phyloP scores from a whole-genome alignment of 2,329 filamentous ascomycete species.

The Hymenoscyphus scutula region DNA sequence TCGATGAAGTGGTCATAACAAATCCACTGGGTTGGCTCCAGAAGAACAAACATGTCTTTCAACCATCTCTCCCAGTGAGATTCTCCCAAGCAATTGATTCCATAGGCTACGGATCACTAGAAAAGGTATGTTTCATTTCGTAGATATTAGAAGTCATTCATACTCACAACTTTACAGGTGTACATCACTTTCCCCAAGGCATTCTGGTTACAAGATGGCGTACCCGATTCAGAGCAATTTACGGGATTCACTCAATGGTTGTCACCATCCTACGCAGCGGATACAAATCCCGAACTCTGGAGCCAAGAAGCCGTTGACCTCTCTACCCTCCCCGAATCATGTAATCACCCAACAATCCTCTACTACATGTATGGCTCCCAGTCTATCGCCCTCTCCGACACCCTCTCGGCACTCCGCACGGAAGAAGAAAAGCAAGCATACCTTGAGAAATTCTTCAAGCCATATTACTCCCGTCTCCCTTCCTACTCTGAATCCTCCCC shows the following conservation, averaged over 20 bases:
- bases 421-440: slow-evolving; percentile 32
- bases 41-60: slow-evolving; percentile 41
- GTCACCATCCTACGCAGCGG: slow-evolving; percentile 52
- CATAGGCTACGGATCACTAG: slow-evolving; percentile 48
- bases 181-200: slow-evolving; percentile 57
- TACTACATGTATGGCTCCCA: slow-evolving; percentile 58
- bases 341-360: slow-evolving; percentile 62
- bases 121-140: slow-evolving; percentile 44
- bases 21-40: slow-evolving; percentile 51
- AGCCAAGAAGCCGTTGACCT: slow-evolving; percentile 62
- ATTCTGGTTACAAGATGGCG: slow-evolving; percentile 51
- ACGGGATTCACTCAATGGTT: slow-evolving; percentile 59
- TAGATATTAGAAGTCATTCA: not conserved
- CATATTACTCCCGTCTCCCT: slow-evolving; percentile 64
- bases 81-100: slow-evolving; percentile 46
- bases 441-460: slow-evolving; percentile 50
- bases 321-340: slow-evolving; percentile 48
- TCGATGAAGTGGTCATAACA: slow-evolving; percentile 49
- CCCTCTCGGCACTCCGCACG: slow-evolving; percentile 20
- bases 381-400: slow-evolving; percentile 36
- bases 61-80: slow-evolving; percentile 43
- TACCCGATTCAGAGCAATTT: slow-evolving; percentile 19
- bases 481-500: slow-evolving; percentile 47
- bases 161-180: slow-evolving; percentile 24
- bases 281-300: slow-evolving; percentile 52